Conservation (phyloP, 768 basidiomycete genomes). For the Bullera alba region DNA sequence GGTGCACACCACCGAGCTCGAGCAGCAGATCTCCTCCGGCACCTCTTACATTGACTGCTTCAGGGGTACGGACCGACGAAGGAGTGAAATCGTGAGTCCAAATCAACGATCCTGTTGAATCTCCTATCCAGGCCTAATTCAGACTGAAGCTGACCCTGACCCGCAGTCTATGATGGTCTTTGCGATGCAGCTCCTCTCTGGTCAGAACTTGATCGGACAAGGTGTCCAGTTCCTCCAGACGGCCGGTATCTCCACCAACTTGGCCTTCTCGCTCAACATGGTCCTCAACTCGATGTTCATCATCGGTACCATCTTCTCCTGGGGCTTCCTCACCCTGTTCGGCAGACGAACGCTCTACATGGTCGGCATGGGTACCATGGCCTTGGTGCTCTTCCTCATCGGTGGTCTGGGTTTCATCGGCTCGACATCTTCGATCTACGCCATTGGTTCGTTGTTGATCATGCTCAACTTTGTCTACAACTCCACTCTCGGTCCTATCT, state of each 20-base stretch:
- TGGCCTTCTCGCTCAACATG: conserved; percentile 30
- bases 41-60: conserved; percentile 45
- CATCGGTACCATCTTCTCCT: conserved; percentile 43
- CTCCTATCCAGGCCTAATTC: conserved; percentile 1
- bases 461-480: conserved; percentile 41
- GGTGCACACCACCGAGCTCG: conserved; percentile 45
- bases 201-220: conserved; percentile 27
- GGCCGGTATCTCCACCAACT: conserved; percentile 24
- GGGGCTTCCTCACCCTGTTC: conserved; percentile 31
- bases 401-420: conserved; percentile 25
- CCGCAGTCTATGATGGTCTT: conserved; percentile 25
- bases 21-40: conserved; percentile 32
- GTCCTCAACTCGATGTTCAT: conserved; percentile 37
- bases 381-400: conserved; percentile 16
- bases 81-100: conserved; percentile 49
- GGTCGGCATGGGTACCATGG: conserved; percentile 24
- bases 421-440: conserved; percentile 3
- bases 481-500: conserved; percentile 35
- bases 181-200: conserved; percentile 14
- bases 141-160: too few species aligned
- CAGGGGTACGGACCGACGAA: conserved; percentile 39
- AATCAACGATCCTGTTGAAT: background rate
- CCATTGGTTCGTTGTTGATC: conserved; percentile 39
- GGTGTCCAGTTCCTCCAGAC: conserved; percentile 38
- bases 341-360: conserved; percentile 34